Conservation (phyloP, 176 grass and related monocot genomes). For the Musa beccarii region DNA sequence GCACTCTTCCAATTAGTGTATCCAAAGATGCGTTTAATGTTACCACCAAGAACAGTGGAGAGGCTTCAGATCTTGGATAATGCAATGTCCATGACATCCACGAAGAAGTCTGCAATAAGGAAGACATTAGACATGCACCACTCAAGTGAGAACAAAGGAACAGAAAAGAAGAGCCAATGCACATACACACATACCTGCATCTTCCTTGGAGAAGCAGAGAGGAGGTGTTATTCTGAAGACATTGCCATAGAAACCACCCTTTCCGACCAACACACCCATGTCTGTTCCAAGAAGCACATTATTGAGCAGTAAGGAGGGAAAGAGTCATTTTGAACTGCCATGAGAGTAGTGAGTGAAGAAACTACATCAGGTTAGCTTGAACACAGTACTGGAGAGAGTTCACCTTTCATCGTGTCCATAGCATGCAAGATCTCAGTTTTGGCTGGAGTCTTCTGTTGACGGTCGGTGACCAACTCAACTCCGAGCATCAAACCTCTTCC, state of each 20-base stretch:
- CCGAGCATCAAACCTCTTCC: too few species aligned
- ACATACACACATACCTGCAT: constrained; percentile 38
- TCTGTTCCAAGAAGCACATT: constrained; percentile 23
- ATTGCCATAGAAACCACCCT: constrained; percentile 77
- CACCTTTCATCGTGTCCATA: constrained; percentile 73
- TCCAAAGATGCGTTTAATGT: neutral
- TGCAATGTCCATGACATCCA: constrained; percentile 60
- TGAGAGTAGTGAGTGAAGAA: too few species aligned
- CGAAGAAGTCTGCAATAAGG: constrained; percentile 28
- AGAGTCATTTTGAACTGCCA: too few species aligned
- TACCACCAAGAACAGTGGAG: neutral
- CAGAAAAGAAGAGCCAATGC: neutral
- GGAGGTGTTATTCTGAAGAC: constrained; percentile 90
- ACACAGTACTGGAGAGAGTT: neutral
- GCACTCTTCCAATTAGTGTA: constrained; percentile 4
- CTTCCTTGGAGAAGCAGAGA: constrained; percentile 66
- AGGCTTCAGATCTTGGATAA: constrained; percentile 65
- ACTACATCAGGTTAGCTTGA: too few species aligned
- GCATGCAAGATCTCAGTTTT: constrained; percentile 25
- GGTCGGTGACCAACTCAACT: constrained; percentile 19
- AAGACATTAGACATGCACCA: neutral
- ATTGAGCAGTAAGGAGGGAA: too few species aligned
- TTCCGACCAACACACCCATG: constrained; percentile 77
- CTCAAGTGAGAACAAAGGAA: neutral
- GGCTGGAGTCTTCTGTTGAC: constrained; percentile 63